Evolutionary conservation across 345 rosid genomes (phyloP).

Genomic region (Microcos paniculata): DNA sequence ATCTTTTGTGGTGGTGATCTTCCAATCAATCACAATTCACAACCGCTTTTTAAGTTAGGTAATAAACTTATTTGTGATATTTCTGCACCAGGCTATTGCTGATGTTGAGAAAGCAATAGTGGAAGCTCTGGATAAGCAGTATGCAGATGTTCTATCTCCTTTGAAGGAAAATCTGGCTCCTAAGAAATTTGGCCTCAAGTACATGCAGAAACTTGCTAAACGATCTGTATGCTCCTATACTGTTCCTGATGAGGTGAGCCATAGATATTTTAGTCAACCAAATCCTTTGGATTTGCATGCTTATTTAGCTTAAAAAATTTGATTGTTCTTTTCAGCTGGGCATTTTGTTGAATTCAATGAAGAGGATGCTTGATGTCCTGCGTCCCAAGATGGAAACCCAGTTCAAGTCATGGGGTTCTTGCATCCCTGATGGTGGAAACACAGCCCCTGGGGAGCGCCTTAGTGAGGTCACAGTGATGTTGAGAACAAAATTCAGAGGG

Average conservation of each 20-base stretch:
- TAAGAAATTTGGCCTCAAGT: slow-evolving; percentile 86
- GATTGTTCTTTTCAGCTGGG: slow-evolving; percentile 60
- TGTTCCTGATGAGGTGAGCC: slow-evolving; percentile 84
- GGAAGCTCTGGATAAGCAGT: slow-evolving; percentile 95
- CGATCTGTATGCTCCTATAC: slow-evolving; percentile 70
- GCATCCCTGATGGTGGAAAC: slow-evolving; percentile 84
- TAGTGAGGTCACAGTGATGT: slow-evolving; percentile 93
- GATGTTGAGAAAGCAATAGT: slow-evolving; percentile 92
- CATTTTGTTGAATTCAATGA: slow-evolving; percentile 85
- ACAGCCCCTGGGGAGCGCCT: slow-evolving; percentile 87
- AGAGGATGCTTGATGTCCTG: slow-evolving; percentile 86
- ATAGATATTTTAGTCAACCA: neutral
- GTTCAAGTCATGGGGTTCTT: slow-evolving; percentile 91
- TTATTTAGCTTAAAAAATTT: slow-evolving; percentile 18
- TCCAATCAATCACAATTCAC: neutral
- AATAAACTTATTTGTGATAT: slow-evolving; percentile 13
- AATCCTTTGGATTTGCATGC: neutral
- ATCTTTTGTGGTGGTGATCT: neutral
- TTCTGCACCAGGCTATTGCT: slow-evolving; percentile 67
- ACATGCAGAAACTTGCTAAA: slow-evolving; percentile 84
- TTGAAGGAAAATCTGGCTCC: slow-evolving; percentile 89
- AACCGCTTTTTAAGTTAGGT: neutral
- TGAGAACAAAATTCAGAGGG: slow-evolving; percentile 84
- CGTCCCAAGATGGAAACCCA: slow-evolving; percentile 78
- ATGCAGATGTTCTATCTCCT: slow-evolving; percentile 86